Evolutionary conservation across 805 yeast genomes (phyloP).

Genomic region (Monosporozyma siamensis): DNA sequence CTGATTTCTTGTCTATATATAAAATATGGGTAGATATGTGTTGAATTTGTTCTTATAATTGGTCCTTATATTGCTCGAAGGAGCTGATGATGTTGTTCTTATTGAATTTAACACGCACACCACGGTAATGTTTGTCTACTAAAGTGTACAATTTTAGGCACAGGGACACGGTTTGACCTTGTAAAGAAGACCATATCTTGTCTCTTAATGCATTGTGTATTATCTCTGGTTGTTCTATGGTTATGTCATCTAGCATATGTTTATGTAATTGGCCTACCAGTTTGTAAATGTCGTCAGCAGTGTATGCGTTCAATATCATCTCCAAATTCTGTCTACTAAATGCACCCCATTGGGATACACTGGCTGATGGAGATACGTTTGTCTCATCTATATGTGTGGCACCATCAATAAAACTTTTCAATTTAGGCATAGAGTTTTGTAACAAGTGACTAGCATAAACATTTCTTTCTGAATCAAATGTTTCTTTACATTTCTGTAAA

Average conservation of each 20-base stretch:
- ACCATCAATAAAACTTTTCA: constrained; percentile 56
- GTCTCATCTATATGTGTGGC: constrained; percentile 40
- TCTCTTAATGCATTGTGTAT: constrained; percentile 40
- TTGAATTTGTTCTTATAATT: neutral
- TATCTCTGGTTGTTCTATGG: constrained; percentile 15
- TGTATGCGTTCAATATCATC: constrained; percentile 46
- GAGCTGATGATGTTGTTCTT: constrained; percentile 49
- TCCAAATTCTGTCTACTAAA: constrained; percentile 52
- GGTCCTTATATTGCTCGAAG: constrained; percentile 32
- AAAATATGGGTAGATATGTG: too few relatives aligned
- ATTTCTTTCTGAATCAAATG: constrained; percentile 30
- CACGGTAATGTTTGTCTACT: constrained; percentile 47
- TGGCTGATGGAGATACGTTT: constrained; percentile 27
- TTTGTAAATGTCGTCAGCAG: constrained; percentile 46
- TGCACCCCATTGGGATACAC: constrained; percentile 52
- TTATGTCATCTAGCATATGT: constrained; percentile 49
- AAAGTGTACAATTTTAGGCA: constrained; percentile 47
- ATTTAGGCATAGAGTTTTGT: constrained; percentile 52
- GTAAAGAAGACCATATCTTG: constrained; percentile 62
- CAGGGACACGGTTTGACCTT: constrained; percentile 49
- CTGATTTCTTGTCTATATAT: too few relatives aligned
- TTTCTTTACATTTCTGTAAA: constrained; percentile 17
- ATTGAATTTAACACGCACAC: constrained; percentile 41
- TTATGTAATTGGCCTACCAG: constrained; percentile 47
- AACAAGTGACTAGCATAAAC: constrained; percentile 40